Conservation (phyloP, 129 eudicot genomes). For the Smallanthus sonchifolius region DNA sequence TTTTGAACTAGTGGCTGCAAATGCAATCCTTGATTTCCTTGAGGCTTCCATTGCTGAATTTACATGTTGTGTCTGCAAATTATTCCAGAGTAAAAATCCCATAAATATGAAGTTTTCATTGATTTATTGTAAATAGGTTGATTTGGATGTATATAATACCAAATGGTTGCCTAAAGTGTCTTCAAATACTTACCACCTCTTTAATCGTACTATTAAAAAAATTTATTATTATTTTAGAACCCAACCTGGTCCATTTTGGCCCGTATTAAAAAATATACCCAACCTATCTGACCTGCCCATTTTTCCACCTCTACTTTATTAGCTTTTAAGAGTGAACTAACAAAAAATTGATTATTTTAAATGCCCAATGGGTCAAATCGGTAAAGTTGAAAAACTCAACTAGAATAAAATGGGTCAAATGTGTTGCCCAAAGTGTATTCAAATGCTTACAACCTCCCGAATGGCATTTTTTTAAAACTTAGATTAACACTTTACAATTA, state of each 20-base stretch:
- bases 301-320: not conserved
- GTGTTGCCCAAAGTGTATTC: not conserved
- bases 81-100: not conserved
- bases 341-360: not conserved
- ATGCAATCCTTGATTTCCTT: slow-evolving; percentile 66
- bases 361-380: not conserved
- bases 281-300: not conserved
- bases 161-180: not conserved
- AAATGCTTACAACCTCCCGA: not conserved
- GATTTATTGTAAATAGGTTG: not conserved
- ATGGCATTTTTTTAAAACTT: not conserved
- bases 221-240: too few relatives aligned
- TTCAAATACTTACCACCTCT: not conserved
- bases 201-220: too few relatives aligned
- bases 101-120: not conserved
- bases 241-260: not conserved
- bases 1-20: slow-evolving; percentile 56
- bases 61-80: slow-evolving; percentile 69
- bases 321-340: not conserved
- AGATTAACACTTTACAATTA: not conserved
- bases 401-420: not conserved
- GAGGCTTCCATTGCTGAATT: slow-evolving; percentile 93
- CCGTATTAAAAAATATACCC: not conserved
- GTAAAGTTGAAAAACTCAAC: not conserved
- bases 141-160: not conserved